Percentiles rank a stretch among this genome's conserved stretches.
Conservation (phyloP, 1,139 yeast species). For the Debaryomycetaceae sp. region DNA sequence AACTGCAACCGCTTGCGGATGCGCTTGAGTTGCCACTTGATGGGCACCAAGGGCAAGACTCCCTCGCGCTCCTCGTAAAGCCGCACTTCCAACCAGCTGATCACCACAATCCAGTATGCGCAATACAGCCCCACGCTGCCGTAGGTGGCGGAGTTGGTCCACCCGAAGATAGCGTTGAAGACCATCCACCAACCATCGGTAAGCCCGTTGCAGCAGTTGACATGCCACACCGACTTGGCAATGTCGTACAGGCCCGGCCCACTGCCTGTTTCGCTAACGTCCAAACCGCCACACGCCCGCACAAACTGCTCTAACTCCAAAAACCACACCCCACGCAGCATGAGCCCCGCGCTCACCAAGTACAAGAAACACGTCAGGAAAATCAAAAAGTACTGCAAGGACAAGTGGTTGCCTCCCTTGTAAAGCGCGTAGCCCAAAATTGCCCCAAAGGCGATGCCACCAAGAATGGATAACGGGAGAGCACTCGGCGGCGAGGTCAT, state of each 20-base stretch:
- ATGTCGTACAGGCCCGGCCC: slow-evolving; percentile 96
- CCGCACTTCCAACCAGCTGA: slow-evolving; percentile 45
- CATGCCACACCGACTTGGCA: slow-evolving; percentile 83
- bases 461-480: slow-evolving; percentile 34
- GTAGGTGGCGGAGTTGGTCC: slow-evolving; percentile 94
- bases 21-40: slow-evolving; percentile 53
- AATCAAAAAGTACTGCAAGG: slow-evolving; percentile 39
- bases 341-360: slow-evolving; percentile 42
- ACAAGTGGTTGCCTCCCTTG: slow-evolving; percentile 38
- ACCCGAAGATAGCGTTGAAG: slow-evolving; percentile 85
- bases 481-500: slow-evolving; percentile 36
- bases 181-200: slow-evolving; percentile 93
- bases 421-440: slow-evolving; percentile 34
- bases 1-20: slow-evolving; percentile 46
- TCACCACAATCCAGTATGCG: slow-evolving; percentile 68
- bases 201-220: slow-evolving; percentile 91
- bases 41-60: slow-evolving; percentile 54
- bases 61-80: slow-evolving; percentile 63
- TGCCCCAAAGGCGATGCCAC: slow-evolving; percentile 33
- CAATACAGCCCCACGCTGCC: slow-evolving; percentile 83
- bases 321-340: slow-evolving; percentile 78
- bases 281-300: slow-evolving; percentile 70
- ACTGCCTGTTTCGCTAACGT: slow-evolving; percentile 82
- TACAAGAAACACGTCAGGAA: slow-evolving; percentile 40
- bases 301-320: slow-evolving; percentile 69